Base-by-base conservation (phyloP, 306 rosid genomes). In the Prunus armeniaca region DNA sequence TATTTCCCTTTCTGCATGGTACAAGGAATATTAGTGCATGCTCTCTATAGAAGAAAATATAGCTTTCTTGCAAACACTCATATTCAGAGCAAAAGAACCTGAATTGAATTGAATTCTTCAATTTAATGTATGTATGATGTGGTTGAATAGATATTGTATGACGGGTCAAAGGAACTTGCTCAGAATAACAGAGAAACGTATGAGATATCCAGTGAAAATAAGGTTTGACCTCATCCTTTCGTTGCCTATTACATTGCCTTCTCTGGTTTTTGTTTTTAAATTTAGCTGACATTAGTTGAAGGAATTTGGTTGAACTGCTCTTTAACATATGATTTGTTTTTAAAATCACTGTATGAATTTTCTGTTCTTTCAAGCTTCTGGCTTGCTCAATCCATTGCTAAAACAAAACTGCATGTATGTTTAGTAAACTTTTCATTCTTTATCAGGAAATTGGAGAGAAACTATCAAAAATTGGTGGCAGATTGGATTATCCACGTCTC, bases 141-240 rank as follows among this genome's bases (percentile, higher is more conserved):
- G 77, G 63, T 73, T 82, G 83, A 72, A 84, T 90, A 95, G 99
- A 79, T 95, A 71, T 78, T 95, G 80, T 90, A 89, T 62, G 99
- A 95, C 65, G 99, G 97, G 77, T 87, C 99, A 7, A 95, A 87
- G 83, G 99, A 95, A 79, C 88, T 92, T 13, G 82, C 99, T 79
- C 97, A 89, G 77, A 89, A 86, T 80, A 96, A 87, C 58, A 20
- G n/a, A 49, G 88, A 88, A 6, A 88, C 88, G 87, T 92, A 89
- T 79, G 84, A 81, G 61, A 71, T 95, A 69, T 89, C 96, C 34
- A n/a, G 71, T 76, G 97, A 90, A 82, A 88, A 89, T 74, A 85
- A 90, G 99, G 99, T 91, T 71, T 41, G 80, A 24, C 46, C 74
- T 85, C 76, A 54, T 69, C 54, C 2, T 71, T 61, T 61, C 55